Percentiles rank a stretch among this genome's conserved stretches.
Conservation (phyloP, 163 green algal genomes). For the Chloromonas sp. region DNA sequence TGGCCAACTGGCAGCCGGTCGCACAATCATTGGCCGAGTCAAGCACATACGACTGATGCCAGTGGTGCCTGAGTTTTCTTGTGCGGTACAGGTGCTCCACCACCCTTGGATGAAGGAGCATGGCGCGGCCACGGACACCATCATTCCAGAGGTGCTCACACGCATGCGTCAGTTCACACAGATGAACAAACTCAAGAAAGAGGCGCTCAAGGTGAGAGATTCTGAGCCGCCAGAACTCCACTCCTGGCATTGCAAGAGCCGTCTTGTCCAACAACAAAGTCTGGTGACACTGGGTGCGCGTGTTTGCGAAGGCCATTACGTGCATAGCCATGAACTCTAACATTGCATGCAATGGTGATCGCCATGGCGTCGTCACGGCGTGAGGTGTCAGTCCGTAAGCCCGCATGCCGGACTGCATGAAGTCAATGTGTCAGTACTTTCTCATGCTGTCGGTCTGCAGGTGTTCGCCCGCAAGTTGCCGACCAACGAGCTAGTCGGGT, state of each 20-base stretch:
- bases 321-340: too few relatives aligned
- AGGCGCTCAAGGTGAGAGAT: conserved; percentile 70
- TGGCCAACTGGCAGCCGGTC: too few relatives aligned
- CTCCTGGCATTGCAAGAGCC: neutral
- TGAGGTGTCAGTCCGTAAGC: too few relatives aligned
- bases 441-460: conserved; percentile 20
- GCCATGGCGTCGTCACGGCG: too few relatives aligned
- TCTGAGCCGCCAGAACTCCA: neutral
- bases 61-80: neutral
- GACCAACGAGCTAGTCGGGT: conserved; percentile 83
- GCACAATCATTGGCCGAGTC: too few relatives aligned
- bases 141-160: conserved; percentile 85
- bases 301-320: too few relatives aligned
- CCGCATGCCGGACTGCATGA: too few relatives aligned
- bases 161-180: conserved; percentile 83
- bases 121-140: conserved; percentile 61
- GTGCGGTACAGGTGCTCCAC: conserved; percentile 22
- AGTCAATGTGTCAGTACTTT: too few relatives aligned
- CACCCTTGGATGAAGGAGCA: conserved; percentile 50
- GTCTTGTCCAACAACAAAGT: too few relatives aligned
- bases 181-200: conserved; percentile 96
- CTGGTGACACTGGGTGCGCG: too few relatives aligned
- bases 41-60: too few relatives aligned
- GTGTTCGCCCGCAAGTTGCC: conserved; percentile 80
- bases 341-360: too few relatives aligned